Evolutionary conservation across 768 basidiomycete species (phyloP), one percentile per base, ranked within the genome.

Genomic region (Suillus americanus): DNA sequence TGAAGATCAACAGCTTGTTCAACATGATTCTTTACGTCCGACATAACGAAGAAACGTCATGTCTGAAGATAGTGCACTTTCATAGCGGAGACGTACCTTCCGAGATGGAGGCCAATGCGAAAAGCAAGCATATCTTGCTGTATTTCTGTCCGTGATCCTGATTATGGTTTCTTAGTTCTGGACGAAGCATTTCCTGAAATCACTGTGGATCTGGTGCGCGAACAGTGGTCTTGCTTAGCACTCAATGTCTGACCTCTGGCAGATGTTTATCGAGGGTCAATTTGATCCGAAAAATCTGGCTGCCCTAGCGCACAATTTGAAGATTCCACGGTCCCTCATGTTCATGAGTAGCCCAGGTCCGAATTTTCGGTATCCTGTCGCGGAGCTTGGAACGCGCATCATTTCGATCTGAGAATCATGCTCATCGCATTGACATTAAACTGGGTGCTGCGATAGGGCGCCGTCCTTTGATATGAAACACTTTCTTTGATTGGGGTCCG

Each of bases 61-160:
- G 84, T 67, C 68, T 92, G 62, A 89, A 89, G 74, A 82, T 92
- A 14, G 80, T 91, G 4, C 89, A 91, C 68, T 90, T 89, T 68
- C 79, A 82, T 63, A 82, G 86, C 33, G 78, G 75, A 28, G 84
- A 83, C 37, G 78, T 87, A 30, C 90, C 90, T 1, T 87, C 87
- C 0, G 91, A 92, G 69, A 74, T 92, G 68, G 89, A 88, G 71
- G 88, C 89, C 5, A 92, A 91, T 69, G 80, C 83, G 38, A 89
- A 86, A 71, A 86, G 87, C 86, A 35, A 2, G 16, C 14, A 5
- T 51, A 23, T 30, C 37, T 20, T 56, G 6, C 10, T 30, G 3
- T 14, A 9, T 56, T 25, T 30, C 14, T 16, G 28, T 33, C 41
- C 6, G 3, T 35, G 30, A 33, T 30, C 23, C 59, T 64, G 3